phyloP scores from a whole-genome alignment of 345 rosid genomes.

The Citropsis articulata region DNA sequence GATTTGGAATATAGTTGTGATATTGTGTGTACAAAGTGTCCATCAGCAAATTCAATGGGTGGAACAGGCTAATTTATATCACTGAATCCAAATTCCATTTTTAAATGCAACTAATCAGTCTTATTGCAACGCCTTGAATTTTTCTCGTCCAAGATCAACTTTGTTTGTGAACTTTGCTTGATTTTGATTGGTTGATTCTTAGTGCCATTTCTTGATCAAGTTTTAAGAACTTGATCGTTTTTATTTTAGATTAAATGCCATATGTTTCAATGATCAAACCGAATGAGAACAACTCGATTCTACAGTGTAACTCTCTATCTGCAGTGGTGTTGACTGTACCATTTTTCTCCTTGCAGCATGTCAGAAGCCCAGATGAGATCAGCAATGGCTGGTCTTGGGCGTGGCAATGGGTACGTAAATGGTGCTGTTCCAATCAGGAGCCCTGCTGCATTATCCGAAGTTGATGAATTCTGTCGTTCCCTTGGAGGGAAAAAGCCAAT shows the following conservation, averaged over 20 bases:
- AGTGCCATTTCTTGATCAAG: not conserved
- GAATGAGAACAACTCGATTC: not conserved
- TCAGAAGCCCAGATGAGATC: slow-evolving; percentile 52
- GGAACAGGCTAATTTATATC: not conserved
- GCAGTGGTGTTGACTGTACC: not conserved
- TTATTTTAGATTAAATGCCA: not conserved
- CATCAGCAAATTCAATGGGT: not conserved
- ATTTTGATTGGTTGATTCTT: slow-evolving; percentile 1
- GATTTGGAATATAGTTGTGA: slow-evolving; percentile 8
- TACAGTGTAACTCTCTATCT: not conserved
- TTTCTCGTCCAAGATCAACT: not conserved
- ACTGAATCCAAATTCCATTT: not conserved
- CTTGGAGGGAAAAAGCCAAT: slow-evolving; percentile 87
- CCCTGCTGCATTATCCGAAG: slow-evolving; percentile 55
- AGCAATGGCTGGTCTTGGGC: slow-evolving; percentile 41
- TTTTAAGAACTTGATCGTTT: not conserved
- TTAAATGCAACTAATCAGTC: slow-evolving; percentile 2
- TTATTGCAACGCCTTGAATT: not conserved
- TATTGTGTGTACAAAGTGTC: not conserved
- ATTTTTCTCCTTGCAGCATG: slow-evolving; percentile 47
- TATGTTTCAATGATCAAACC: not conserved
- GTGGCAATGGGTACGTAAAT: slow-evolving; percentile 53
- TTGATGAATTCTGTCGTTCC: slow-evolving; percentile 77
- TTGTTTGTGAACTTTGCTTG: not conserved
- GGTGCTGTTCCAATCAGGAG: slow-evolving; percentile 51